Conservation (phyloP, 1,284 basidiomycete species). For the Ustilago curta region DNA sequence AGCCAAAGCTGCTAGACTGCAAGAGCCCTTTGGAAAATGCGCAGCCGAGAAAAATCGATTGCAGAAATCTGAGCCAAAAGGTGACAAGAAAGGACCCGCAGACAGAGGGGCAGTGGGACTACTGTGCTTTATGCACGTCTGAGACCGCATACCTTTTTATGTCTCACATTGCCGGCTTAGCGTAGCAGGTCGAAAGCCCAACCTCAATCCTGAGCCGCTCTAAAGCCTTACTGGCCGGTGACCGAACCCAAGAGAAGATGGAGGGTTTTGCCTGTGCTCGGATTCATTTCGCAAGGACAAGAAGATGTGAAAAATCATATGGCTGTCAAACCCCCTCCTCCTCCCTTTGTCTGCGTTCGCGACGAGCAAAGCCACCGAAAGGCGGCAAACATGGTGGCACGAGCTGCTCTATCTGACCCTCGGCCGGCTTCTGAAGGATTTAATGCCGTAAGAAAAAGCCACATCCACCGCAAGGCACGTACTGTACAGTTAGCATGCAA, state of each 20-base stretch:
- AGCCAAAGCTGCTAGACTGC: conserved; percentile 1
- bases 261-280: too few species aligned
- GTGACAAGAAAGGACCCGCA: too few species aligned
- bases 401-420: neutral
- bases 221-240: neutral
- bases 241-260: too few species aligned
- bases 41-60: conserved; percentile 1
- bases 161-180: conserved; percentile 43
- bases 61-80: neutral
- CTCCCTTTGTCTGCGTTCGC: neutral
- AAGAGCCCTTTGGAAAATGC: conserved; percentile 5
- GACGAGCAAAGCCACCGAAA: conserved; percentile 2
- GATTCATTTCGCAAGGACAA: too few species aligned
- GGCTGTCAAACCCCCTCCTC: neutral
- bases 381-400: neutral
- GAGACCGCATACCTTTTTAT: conserved; percentile 33
- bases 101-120: neutral
- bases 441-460: conserved; percentile 7
- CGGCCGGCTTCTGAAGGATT: conserved; percentile 1
- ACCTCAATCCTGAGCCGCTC: neutral
- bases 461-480: neutral
- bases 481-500: neutral
- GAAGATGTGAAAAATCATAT: too few species aligned
- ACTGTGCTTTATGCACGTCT: conserved; percentile 18
- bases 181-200: neutral